Conservation (phyloP, 2,329 filamentous ascomycete species). For the Grosmannia clavigera region DNA sequence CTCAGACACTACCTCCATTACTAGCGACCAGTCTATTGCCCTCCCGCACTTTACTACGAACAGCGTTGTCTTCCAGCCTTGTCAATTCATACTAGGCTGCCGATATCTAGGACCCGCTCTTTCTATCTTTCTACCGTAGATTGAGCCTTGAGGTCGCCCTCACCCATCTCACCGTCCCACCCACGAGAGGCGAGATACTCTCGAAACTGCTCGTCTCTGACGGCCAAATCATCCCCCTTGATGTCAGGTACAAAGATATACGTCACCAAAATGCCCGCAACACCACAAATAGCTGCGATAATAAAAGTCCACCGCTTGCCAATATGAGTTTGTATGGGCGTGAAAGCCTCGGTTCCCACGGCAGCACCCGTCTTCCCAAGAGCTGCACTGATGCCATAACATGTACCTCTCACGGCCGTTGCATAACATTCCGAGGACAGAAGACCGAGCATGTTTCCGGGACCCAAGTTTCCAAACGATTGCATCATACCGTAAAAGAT, state of each 20-base stretch:
- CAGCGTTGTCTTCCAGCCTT: too few species aligned
- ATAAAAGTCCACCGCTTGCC: slow-evolving; percentile 12
- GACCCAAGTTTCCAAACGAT: slow-evolving; percentile 32
- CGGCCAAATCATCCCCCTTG: slow-evolving; percentile 5
- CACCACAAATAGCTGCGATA: slow-evolving; percentile 10
- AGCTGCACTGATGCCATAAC: slow-evolving; percentile 36
- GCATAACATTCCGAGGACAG: slow-evolving; percentile 37
- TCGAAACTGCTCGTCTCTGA: slow-evolving; percentile 9
- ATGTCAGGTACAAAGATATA: slow-evolving; percentile 9
- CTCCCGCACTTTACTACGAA: too few species aligned
- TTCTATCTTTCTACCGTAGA: neutral
- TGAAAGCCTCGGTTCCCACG: slow-evolving; percentile 26
- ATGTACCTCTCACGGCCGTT: slow-evolving; percentile 35
- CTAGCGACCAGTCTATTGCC: too few species aligned
- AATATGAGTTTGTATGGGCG: slow-evolving; percentile 10
- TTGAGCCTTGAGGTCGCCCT: slow-evolving; percentile 7
- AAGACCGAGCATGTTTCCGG: slow-evolving; percentile 34
- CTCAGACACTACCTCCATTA: too few species aligned
- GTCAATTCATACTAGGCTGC: too few species aligned
- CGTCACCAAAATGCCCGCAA: slow-evolving; percentile 10
- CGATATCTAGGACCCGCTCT: too few species aligned
- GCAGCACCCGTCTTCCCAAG: slow-evolving; percentile 39
- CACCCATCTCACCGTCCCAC: slow-evolving; percentile 12
- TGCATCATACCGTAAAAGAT: slow-evolving; percentile 39
- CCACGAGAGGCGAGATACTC: slow-evolving; percentile 7